Percentiles rank a stretch among this genome's conserved stretches.
These are phyloP conservation scores for Apiotrichum laibachii DNA, from an alignment of 1,284 basidiomycete species.

Conservation along the genomic window DNA sequence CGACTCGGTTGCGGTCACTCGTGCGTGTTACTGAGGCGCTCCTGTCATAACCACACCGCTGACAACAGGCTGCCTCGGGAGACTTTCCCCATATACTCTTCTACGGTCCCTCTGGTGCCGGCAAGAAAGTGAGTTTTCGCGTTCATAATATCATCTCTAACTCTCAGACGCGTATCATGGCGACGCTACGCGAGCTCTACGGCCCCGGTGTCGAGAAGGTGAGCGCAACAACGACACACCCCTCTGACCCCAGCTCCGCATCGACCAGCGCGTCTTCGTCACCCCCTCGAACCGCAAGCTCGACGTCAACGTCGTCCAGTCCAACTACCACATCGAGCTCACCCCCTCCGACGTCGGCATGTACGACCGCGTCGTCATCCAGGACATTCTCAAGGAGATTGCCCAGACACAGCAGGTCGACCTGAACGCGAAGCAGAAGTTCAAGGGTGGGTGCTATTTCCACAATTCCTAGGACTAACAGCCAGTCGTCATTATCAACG, in stretches of 20 bases:
- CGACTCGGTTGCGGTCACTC: constrained; percentile 73
- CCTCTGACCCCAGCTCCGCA: constrained; percentile 70
- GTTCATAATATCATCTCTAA: too few species aligned
- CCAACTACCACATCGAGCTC: constrained; percentile 96
- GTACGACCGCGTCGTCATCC: constrained; percentile 92
- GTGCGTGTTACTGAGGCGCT: constrained; percentile 50
- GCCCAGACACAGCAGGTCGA: constrained; percentile 99
- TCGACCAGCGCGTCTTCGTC: constrained; percentile 94
- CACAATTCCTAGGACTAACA: constrained; percentile 6
- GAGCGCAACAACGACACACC: constrained; percentile 4
- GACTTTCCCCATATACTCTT: constrained; percentile 98
- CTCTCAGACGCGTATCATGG: constrained; percentile 75
- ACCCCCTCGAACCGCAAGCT: constrained; percentile 93
- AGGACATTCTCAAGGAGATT: constrained; percentile 96
- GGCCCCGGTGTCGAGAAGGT: constrained; percentile 92
- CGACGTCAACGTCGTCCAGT: constrained; percentile 95
- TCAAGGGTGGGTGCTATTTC: constrained; percentile 69
- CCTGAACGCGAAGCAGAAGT: constrained; percentile 87
- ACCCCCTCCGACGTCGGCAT: constrained; percentile 98
- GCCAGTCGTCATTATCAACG: constrained; percentile 94
- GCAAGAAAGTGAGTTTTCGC: constrained; percentile 70
- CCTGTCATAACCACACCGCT: neutral
- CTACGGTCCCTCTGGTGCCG: constrained; percentile 94
- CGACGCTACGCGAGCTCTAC: constrained; percentile 83
- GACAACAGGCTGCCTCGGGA: constrained; percentile 68